Conservation (phyloP, 805 yeast species). For the Wickerhamomyces ciferrii region DNA sequence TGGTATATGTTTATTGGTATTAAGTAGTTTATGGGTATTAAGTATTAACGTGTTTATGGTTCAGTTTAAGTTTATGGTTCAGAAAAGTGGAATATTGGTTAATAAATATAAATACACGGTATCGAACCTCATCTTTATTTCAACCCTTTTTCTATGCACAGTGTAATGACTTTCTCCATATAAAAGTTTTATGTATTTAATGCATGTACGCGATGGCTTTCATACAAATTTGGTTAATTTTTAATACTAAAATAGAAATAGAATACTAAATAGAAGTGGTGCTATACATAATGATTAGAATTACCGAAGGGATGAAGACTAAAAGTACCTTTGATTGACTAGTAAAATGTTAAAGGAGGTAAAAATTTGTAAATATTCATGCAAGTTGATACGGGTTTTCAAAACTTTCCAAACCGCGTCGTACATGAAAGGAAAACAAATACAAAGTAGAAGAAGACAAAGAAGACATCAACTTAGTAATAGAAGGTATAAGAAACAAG, state of each 20-base stretch:
- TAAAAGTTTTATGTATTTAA: too few species aligned
- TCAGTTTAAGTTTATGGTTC: too few species aligned
- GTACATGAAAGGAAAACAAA: not conserved
- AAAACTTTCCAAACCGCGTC: not conserved
- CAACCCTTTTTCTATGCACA: too few species aligned
- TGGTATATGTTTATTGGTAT: too few species aligned
- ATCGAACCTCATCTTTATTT: too few species aligned
- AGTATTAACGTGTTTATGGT: too few species aligned
- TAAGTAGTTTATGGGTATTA: too few species aligned
- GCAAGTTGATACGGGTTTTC: not conserved
- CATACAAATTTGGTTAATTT: not conserved
- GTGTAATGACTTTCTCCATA: too few species aligned
- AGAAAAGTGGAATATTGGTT: too few species aligned
- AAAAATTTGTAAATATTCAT: not conserved
- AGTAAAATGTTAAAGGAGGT: not conserved
- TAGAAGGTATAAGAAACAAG: not conserved
- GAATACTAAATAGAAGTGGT: not conserved
- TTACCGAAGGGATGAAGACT: not conserved
- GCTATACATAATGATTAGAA: not conserved
- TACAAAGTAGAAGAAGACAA: not conserved
- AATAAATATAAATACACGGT: too few species aligned
- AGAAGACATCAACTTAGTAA: too few species aligned
- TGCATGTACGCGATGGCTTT: too few species aligned
- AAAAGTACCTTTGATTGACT: not conserved
- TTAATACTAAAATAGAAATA: not conserved